Evolutionary conservation across 257 asterid species (phyloP), one percentile per base, ranked within the genome.

Genomic region (Scutellaria barbata): DNA sequence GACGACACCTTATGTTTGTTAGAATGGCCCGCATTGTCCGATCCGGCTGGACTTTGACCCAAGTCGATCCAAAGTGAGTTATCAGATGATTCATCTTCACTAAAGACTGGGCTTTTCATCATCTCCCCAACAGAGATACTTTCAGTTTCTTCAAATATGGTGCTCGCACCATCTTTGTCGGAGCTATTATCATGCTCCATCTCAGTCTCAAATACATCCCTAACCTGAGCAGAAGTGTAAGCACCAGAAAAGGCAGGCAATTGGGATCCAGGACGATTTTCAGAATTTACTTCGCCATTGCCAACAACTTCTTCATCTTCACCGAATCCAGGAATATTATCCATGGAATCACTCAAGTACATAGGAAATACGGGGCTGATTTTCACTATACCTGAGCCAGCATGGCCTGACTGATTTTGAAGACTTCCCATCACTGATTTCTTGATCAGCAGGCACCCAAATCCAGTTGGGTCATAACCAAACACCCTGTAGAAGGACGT

Each of bases 221-320:
- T 85, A 5, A 92, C 96, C 83, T 92, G 98, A 20, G 96, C 96
- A 41, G 98, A 85, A 45, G 98, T 92, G 85, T n/a, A 92, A 6
- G 96, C 98, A 74, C 98, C 98, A 42, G 98, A 92, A 83, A 92
- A 92, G 18, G 98, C 96, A 54, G 98, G 98, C 81, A 92, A 71
- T 64, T 89, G 92, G 57, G 87, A 56, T 40, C 82, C 88, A 1
- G 87, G 86, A 3, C 83, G 92, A 68, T 57, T 76, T 72, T 83
- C 96, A 45, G 87, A 52, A 46, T 73, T 80, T 16, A 52, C 72
- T 65, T 91, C 96, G 50, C 84, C 85, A 71, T 79, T 80, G 65
- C 77, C 91, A 67, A 72, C 77, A 2, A 18, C 80, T 71, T 86
- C 95, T 40, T 80, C 93, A 25, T 86, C 96, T 66, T 89, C 95